Evolutionary conservation across 2,329 filamentous ascomycete species (phyloP).

Genomic region (Xylariales sp.): DNA sequence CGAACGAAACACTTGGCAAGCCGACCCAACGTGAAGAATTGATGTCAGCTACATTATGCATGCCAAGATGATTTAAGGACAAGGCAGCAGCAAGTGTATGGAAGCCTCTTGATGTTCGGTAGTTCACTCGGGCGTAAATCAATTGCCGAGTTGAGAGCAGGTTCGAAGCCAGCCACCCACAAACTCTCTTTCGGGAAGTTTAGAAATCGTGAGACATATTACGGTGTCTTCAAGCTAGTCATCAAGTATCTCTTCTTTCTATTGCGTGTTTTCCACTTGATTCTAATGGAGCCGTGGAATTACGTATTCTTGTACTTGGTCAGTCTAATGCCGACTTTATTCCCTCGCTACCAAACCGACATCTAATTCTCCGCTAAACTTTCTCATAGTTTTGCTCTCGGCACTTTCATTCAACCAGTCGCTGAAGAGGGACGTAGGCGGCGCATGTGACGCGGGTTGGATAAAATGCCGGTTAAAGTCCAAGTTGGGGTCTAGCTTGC

Average conservation of each 20-base stretch:
- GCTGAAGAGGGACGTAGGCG: constrained; percentile 2
- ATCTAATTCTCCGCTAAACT: constrained; percentile 7
- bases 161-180: not conserved
- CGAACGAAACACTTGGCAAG: not conserved
- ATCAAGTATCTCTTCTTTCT: not conserved
- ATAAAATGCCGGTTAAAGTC: constrained; percentile 35
- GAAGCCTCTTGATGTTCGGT: not conserved
- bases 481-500: constrained; percentile 26
- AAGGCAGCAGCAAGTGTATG: constrained; percentile 2
- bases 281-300: constrained; percentile 20
- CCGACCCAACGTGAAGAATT: not conserved
- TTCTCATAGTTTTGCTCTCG: constrained; percentile 10
- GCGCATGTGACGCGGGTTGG: constrained; percentile 27
- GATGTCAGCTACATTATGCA: not conserved
- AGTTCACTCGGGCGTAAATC: constrained; percentile 16
- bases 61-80: not conserved
- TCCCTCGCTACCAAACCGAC: constrained; percentile 18
- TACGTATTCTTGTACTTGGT: constrained; percentile 10
- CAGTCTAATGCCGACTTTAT: not conserved
- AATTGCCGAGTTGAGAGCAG: constrained; percentile 15
- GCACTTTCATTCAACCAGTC: constrained; percentile 28
- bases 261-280: constrained; percentile 10
- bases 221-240: not conserved
- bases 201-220: not conserved
- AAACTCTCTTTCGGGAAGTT: constrained; percentile 14